phyloP scores from a whole-genome alignment of 148 eudicot species.

The Rhododendron simsii region DNA sequence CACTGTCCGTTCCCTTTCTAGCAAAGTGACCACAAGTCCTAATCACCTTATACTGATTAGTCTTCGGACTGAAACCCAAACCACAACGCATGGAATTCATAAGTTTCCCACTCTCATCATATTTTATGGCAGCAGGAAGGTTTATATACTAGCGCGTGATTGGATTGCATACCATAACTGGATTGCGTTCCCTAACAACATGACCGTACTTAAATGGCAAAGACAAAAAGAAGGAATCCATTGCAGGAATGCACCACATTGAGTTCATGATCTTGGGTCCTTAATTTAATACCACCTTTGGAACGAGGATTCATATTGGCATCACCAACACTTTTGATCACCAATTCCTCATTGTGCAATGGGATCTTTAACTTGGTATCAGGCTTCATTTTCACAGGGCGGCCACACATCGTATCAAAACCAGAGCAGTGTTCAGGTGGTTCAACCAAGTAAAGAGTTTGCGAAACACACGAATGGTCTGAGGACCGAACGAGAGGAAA shows the following conservation, averaged over 20 bases:
- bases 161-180: neutral
- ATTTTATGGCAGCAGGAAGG: neutral
- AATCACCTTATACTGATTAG: conserved; percentile 8
- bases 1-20: neutral
- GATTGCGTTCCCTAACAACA: neutral
- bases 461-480: neutral
- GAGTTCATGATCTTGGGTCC: neutral
- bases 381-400: neutral
- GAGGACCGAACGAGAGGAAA: neutral
- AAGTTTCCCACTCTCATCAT: neutral
- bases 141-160: conserved; percentile 5
- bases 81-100: neutral
- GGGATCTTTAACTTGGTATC: neutral
- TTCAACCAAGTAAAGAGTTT: neutral
- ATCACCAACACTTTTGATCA: no score
- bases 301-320: neutral
- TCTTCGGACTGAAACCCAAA: conserved; percentile 3
- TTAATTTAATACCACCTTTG: neutral
- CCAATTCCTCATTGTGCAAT: neutral
- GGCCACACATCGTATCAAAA: neutral
- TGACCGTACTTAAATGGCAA: no score
- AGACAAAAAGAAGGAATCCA: no score
- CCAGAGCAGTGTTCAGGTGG: neutral
- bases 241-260: neutral
- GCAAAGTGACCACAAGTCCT: neutral